phyloP scores from a whole-genome alignment of 2,329 filamentous ascomycete genomes.

The Calonectria pauciramosa region DNA sequence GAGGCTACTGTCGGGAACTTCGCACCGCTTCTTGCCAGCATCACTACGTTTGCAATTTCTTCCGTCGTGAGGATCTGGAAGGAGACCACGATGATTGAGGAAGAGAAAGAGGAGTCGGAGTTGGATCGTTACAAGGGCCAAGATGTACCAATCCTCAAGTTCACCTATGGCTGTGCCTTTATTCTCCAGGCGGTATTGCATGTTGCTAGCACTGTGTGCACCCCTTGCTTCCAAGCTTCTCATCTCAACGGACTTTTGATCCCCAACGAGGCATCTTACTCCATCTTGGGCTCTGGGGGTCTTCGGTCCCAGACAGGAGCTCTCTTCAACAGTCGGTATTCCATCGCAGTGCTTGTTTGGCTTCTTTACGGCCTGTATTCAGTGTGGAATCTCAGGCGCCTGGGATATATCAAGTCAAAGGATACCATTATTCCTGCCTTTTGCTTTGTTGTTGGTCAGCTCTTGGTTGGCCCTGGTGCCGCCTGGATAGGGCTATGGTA shows the following conservation, averaged over 20 bases:
- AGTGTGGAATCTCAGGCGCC: not conserved
- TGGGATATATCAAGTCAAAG: not conserved
- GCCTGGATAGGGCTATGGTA: not conserved
- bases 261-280: no score
- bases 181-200: not conserved
- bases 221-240: not conserved
- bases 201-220: not conserved
- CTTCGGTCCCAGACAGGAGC: not conserved
- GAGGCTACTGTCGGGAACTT: not conserved
- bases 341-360: not conserved
- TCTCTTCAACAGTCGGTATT: not conserved
- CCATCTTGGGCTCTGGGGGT: not conserved
- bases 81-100: not conserved
- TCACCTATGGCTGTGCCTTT: not conserved
- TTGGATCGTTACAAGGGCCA: not conserved
- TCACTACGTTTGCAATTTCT: not conserved
- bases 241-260: no score
- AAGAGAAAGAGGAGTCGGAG: not conserved
- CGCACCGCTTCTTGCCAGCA: not conserved
- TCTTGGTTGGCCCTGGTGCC: not conserved
- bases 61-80: not conserved
- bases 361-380: not conserved
- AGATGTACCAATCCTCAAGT: not conserved
- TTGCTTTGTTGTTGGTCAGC: not conserved
- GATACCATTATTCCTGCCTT: not conserved